Conservation (phyloP, 2,329 filamentous ascomycete species). For the Penicillium sp. region DNA sequence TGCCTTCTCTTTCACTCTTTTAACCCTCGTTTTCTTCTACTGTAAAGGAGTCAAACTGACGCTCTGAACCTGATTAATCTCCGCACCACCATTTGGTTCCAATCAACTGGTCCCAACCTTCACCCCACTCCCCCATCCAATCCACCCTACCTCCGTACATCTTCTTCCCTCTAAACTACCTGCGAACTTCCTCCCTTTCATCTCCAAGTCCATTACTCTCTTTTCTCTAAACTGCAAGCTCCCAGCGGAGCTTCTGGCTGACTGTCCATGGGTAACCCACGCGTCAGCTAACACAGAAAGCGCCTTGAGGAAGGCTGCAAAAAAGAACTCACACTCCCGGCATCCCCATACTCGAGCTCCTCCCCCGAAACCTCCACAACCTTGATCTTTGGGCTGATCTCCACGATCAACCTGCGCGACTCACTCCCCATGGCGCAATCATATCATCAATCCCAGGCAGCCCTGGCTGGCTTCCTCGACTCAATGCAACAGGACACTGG, state of each 20-base stretch:
- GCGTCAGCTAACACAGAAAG: slow-evolving; percentile 7
- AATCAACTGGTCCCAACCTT: slow-evolving; percentile 20
- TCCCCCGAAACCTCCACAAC: background rate
- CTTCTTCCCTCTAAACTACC: background rate
- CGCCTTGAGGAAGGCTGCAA: background rate
- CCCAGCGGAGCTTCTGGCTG: slow-evolving; percentile 9
- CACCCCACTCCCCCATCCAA: slow-evolving; percentile 18
- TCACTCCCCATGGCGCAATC: slow-evolving; percentile 32
- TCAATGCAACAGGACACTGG: slow-evolving; percentile 27
- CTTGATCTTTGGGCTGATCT: background rate
- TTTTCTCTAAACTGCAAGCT: slow-evolving; percentile 13
- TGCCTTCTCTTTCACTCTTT: background rate
- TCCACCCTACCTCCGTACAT: no score
- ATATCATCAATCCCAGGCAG: slow-evolving; percentile 32
- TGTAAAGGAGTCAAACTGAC: no score
- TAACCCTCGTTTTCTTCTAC: background rate
- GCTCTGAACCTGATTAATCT: slow-evolving; percentile 18
- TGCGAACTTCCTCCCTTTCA: background rate
- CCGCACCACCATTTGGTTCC: slow-evolving; percentile 27
- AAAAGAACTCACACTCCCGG: background rate
- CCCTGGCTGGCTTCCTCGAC: slow-evolving; percentile 31
- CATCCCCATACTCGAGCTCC: background rate
- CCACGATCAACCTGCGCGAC: background rate
- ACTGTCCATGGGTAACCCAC: slow-evolving; percentile 14
- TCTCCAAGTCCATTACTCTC: slow-evolving; percentile 1